phyloP scores from a whole-genome alignment of 805 yeast genomes.

The Tetrapisispora fleetii region DNA sequence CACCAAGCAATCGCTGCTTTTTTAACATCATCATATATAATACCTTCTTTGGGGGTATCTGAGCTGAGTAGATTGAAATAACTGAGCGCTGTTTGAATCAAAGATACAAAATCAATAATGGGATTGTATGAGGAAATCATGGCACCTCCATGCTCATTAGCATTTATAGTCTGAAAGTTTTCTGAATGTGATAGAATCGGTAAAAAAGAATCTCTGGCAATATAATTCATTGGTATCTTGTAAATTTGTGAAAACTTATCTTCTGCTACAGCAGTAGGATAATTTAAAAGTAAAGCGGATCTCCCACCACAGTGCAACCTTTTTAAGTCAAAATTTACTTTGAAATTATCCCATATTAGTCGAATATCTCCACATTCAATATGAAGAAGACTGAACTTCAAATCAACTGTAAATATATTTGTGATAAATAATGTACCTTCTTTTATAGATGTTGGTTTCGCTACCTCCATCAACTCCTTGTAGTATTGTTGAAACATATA shows the following conservation, averaged over 20 bases:
- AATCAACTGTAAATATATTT: slow-evolving; percentile 71
- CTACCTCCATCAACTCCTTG: slow-evolving; percentile 52
- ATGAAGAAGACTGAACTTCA: slow-evolving; percentile 60
- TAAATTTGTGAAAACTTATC: slow-evolving; percentile 75
- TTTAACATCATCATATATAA: slow-evolving; percentile 70
- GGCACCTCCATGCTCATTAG: not conserved
- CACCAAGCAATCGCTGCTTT: slow-evolving; percentile 74
- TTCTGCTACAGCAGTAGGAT: slow-evolving; percentile 66
- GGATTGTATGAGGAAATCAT: slow-evolving; percentile 37
- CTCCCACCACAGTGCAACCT: slow-evolving; percentile 79
- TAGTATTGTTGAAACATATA: slow-evolving; percentile 47
- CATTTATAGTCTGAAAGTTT: not conserved
- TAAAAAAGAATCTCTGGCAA: not conserved
- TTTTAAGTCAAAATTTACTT: slow-evolving; percentile 66
- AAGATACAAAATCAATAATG: slow-evolving; percentile 58
- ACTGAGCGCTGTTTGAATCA: slow-evolving; percentile 66
- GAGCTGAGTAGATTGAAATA: slow-evolving; percentile 70
- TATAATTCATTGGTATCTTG: slow-evolving; percentile 36
- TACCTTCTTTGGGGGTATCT: slow-evolving; percentile 61
- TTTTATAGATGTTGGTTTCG: slow-evolving; percentile 56
- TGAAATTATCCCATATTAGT: slow-evolving; percentile 46
- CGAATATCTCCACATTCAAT: slow-evolving; percentile 51
- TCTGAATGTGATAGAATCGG: not conserved
- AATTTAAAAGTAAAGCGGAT: slow-evolving; percentile 59
- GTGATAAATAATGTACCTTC: slow-evolving; percentile 66